A percentile compares a stretch with the other conserved stretches of the same genome.
Evolutionary conservation across 371 early-diverging fungal genomes (phyloP).

Genomic region (Mucor lusitanicus): DNA sequence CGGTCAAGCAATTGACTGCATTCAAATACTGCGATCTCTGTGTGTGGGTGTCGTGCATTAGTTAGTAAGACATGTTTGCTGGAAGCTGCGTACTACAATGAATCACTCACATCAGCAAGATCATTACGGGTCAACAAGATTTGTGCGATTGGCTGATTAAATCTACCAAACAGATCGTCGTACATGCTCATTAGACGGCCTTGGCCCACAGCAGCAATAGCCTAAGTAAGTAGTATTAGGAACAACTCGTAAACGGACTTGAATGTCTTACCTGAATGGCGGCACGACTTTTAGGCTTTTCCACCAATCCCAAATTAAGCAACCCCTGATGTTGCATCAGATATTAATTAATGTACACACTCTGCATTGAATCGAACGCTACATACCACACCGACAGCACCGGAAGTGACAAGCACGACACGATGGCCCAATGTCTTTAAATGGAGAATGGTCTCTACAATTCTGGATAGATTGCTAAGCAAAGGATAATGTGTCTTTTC

Average conservation of each 20-base stretch:
- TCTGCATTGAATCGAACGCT: not conserved
- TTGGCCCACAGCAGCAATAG: slow-evolving; percentile 95
- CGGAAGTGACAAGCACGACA: slow-evolving; percentile 90
- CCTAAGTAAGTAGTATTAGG: slow-evolving; percentile 51
- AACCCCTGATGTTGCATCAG: slow-evolving; percentile 54
- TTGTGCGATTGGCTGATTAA: slow-evolving; percentile 91
- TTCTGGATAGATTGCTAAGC: slow-evolving; percentile 80
- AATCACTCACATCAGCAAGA: slow-evolving; percentile 83
- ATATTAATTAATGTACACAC: not conserved
- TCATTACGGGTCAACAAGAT: slow-evolving; percentile 90
- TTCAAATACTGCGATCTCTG: slow-evolving; percentile 94
- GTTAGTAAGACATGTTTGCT: not conserved
- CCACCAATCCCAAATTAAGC: slow-evolving; percentile 71
- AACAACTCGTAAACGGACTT: not conserved
- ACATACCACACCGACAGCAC: slow-evolving; percentile 82
- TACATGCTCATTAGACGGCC: slow-evolving; percentile 93
- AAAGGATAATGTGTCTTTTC: slow-evolving; percentile 86
- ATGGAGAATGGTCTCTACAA: slow-evolving; percentile 87
- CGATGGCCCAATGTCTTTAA: slow-evolving; percentile 78
- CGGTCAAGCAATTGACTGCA: slow-evolving; percentile 90
- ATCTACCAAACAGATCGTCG: slow-evolving; percentile 89
- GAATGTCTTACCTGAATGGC: slow-evolving; percentile 72
- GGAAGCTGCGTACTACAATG: no score
- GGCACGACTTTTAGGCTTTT: slow-evolving; percentile 81
- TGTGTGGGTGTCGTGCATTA: not conserved